Base-by-base conservation (phyloP, 1,284 basidiomycete genomes). In the Irpex sp. region DNA sequence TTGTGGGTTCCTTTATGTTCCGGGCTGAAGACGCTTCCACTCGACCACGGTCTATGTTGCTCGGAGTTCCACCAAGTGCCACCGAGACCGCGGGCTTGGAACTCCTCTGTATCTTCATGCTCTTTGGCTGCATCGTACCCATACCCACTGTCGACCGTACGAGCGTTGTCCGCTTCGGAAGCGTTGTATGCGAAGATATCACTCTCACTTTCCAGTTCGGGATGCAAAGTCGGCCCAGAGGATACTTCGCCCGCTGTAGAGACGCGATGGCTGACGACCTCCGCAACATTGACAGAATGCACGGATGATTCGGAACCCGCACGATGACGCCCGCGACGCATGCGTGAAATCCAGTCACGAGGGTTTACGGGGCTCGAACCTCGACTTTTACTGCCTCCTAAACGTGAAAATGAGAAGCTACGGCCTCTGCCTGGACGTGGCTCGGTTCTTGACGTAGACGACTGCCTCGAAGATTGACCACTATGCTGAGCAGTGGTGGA, bases 331-430 rank as follows among this genome's bases (percentile, higher is more conserved):
- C 33, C 33, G 11, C 33, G 21, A 13, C 53, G 21, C 26, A 55
- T 35, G 13, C 53, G 53, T 17, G 53, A 55, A 17, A 55, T 9
- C 53, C 53, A 55, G 8, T 50, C 49, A 50, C 49, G 49, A 50
- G 7, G 49, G 49, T 17, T 21, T n/a, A 26, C 13, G 6, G 53
- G 53, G 26, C 53, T 55, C 26, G 33, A 8, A 13, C 53, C 53
- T 9, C 53, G 53, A 31, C 53, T 61, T 11, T 39, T 17, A 19
- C 15, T 13, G 11, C 53, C 21, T 13, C 53, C 19, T 9, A 43
- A 15, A 55, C 53, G 53, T 6, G 53, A 33, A 61, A 26, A 51
- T 58, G 53, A 60, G 50, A 56, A 58, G 7, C 39, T 43, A 11
- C 61, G 57, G 6, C 61, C 61, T 26, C 50, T 47, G 8, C 49